Evolutionary conservation across 495 filamentous ascomycete genomes (phyloP), one percentile per base, ranked within the genome.

Genomic region (Aspergillus indologenus): DNA sequence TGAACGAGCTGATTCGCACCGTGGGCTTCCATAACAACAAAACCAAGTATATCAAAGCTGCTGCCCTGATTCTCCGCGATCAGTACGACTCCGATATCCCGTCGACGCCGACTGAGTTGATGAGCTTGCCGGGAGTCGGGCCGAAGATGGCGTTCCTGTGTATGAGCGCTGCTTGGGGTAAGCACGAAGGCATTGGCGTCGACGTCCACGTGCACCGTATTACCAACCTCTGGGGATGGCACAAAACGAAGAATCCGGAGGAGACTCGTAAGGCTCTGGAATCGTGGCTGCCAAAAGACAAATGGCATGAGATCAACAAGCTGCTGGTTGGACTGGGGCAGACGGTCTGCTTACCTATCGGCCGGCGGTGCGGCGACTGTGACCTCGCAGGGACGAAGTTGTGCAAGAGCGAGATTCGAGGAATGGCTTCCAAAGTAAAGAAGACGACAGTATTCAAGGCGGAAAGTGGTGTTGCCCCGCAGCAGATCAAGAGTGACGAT

Each of bases 61-160:
- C 88, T 0, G 93, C 92, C 7, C 65, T 78, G 8, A 87, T 96
- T 44, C 78, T 96, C 1, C 78, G 82, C 11, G 88, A 95, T 56
- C 57, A 84, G 22, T 87, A 82, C 65, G 68, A 69, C 48, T 83
- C 84, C 29, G 94, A 98, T 71, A 96, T 98, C 60, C 95, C 94
- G 0, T 78, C 86, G 52, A 90, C 91, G 0, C 81, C 92, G 19
- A 85, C 86, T 51, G 92, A 87, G 0, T 78, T 98, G 18, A 86
- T 87, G 67, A 80, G 84, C 7, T 83, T 98, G 0, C 94, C 94
- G 0, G 94, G 94, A 2, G 93, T 98, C 0, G 94, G 94, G 0
- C 94, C 94, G 6, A 98, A 98, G 75, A 98, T 98, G 93, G 94
- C 90, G 19, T 91, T 95, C 67, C 81, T 98, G 4, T 96, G 91